Base-by-base conservation (phyloP, 768 basidiomycete species). In the Hygrophoropsis aurantiaca region DNA sequence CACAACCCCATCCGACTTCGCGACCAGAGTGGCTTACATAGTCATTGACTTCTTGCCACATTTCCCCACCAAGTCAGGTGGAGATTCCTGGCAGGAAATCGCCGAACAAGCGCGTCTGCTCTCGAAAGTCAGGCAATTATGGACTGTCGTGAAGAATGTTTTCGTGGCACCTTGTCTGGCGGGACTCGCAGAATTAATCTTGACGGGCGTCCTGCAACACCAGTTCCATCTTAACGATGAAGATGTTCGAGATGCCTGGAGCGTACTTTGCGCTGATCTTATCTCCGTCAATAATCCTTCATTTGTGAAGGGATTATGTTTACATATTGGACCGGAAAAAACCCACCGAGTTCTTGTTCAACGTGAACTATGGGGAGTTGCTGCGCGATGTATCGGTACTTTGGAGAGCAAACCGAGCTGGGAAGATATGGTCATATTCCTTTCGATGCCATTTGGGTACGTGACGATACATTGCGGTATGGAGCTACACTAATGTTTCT, bases 401-500 rank as follows among this genome's bases (percentile, higher is more conserved):
- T 50, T 53, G 5, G 58, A 62, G 9, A 54, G 40, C 15, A 51
- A 54, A 11, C 55, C 60, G 15, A 52, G 55, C 36, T 79, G 75
- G 77, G 58, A 65, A 44, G 71, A 73, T 40, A 47, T 78, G 0
- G 54, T 75, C 2, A 62, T 66, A 18, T 70, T 83, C 46, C 67
- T 85, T 16, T 57, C 61, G 0, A 65, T 78, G 42, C 78, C 82
- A 2, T 58, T 80, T 39, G 64, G 72, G 82, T 83, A 42, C 49
- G 65, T 54, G 42, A 3, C 1, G 27, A 16, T 6, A 7, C 20
- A 38, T 37, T 18, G 20, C 13, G 33, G 39, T 18, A 24, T 27
- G 18, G 43, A 38, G n/a, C 8, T 35, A 34, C 25, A 23, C 20
- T 34, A 32, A 27, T 30, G 30, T 46, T 39, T 46, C 39, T 33